phyloP scores from a whole-genome alignment of 1,284 basidiomycete species.

The Sanghuangporus sanghuang region DNA sequence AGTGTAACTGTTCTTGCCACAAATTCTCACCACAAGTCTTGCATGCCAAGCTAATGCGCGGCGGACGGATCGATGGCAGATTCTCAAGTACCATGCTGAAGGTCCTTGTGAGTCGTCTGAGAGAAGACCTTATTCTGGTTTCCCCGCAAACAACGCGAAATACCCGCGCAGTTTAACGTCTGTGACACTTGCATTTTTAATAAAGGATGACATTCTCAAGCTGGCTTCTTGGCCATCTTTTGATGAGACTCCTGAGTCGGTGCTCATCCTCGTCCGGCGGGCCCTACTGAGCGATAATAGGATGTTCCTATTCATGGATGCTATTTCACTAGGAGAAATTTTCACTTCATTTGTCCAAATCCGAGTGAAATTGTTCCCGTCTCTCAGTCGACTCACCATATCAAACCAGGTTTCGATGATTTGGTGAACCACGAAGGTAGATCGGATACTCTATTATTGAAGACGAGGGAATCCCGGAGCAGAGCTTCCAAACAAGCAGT shows the following conservation, averaged over 20 bases:
- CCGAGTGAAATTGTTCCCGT: not conserved
- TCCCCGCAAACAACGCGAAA: conserved; percentile 13
- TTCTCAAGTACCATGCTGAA: not conserved
- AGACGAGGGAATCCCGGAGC: conserved; percentile 4
- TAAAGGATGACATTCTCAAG: not conserved
- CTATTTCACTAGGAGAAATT: not conserved
- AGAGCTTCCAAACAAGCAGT: not conserved
- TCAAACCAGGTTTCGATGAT: not conserved
- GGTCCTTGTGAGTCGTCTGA: not conserved
- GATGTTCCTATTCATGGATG: too few relatives aligned
- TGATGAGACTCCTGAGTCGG: not conserved
- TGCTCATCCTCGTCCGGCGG: not conserved
- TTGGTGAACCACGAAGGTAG: not conserved
- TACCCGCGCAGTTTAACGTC: conserved; percentile 15
- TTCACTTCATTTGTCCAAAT: not conserved
- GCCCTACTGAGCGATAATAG: too few relatives aligned
- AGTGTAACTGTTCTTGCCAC: not conserved
- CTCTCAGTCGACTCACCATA: not conserved
- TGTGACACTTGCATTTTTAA: not conserved
- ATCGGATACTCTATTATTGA: not conserved
- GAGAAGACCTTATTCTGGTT: conserved; percentile 1
- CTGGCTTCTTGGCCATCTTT: not conserved
- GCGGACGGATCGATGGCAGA: not conserved
- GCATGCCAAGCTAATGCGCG: not conserved
- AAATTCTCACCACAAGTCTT: not conserved